Conservation (phyloP, 148 eudicot genomes). For the Arctostaphylos glauca region DNA sequence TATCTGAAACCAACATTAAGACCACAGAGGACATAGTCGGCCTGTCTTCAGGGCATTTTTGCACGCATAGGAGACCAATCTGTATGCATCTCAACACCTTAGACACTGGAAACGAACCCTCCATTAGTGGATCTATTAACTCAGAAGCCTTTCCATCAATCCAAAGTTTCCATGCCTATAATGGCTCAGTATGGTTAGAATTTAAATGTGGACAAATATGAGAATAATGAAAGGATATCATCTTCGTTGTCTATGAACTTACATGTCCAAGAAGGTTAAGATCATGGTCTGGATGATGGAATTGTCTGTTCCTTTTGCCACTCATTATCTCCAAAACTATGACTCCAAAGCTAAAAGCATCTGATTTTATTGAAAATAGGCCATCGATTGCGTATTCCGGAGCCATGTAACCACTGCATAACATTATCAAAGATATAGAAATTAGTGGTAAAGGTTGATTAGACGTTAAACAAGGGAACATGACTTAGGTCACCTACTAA, state of each 20-base stretch:
- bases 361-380: conserved; percentile 24
- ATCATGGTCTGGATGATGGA: not conserved
- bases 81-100: not conserved
- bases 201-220: not conserved
- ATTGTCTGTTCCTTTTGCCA: not conserved
- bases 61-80: conserved; percentile 9
- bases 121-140: not conserved
- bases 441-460: not conserved
- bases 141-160: conserved; percentile 6
- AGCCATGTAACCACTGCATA: conserved; percentile 36
- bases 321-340: conserved; percentile 6
- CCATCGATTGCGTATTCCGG: conserved; percentile 23
- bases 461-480: not conserved
- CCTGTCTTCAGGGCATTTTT: not conserved
- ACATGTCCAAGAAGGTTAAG: conserved; percentile 9
- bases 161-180: conserved; percentile 26
- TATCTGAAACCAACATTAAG: not conserved
- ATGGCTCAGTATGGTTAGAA: not conserved
- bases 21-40: not conserved
- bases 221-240: not conserved
- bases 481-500: not conserved
- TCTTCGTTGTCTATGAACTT: conserved; percentile 16
- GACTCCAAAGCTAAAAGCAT: conserved; percentile 10
- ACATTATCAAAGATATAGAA: not conserved
- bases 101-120: not conserved